Base-by-base conservation (phyloP, 805 yeast genomes). In the Grigorovia humatica region DNA sequence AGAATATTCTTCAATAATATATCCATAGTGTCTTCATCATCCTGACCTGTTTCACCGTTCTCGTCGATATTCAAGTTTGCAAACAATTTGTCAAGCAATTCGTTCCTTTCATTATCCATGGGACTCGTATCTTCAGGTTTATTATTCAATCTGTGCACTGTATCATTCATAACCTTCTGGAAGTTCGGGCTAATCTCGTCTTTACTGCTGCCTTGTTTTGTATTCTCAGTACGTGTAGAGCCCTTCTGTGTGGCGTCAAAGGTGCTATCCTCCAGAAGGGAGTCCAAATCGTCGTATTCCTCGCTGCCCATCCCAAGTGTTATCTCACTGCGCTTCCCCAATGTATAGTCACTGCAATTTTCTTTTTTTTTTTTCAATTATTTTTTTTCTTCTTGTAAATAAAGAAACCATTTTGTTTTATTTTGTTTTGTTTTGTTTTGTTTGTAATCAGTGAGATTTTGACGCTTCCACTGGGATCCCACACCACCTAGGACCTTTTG, bases 271-370 rank as follows among this genome's bases (percentile, higher is more conserved):
- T 89, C 96, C 49, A 91, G 73, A 54, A 88, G 74, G 60, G 88
- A 96, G 58, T 87, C 95, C 55, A 87, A 75, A 58, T 87, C 95
- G 60, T 83, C 88, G 49, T 80, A 70, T 49, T 81, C 61, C 91
- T 59, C 81, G 85, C 49, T 78, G 68, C 51, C 78, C 48, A 40
- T 43, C 35, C 6, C 27, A 23, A 23, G 6, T 6, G 27, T n/a
- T 49, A 17, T 15, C 40, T 29, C 2, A 20, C 9, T 20, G 47
- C 32, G 43, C 6, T 23, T 23, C 27, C 27, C 27, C 27, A 23
- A 3, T 23, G 3, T 23, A 23, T 4, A 23, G 3, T 23, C 27
- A 6, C n/a, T n/a, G n/a, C n/a, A 23, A 23, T 4, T 23, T 23
- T 23, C 6, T 23, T 23, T 23, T 23, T 23, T 23, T 23, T 23